Evolutionary conservation across 352 stramenopile species (phyloP).

Genomic region (Phytophthora megakarya): DNA sequence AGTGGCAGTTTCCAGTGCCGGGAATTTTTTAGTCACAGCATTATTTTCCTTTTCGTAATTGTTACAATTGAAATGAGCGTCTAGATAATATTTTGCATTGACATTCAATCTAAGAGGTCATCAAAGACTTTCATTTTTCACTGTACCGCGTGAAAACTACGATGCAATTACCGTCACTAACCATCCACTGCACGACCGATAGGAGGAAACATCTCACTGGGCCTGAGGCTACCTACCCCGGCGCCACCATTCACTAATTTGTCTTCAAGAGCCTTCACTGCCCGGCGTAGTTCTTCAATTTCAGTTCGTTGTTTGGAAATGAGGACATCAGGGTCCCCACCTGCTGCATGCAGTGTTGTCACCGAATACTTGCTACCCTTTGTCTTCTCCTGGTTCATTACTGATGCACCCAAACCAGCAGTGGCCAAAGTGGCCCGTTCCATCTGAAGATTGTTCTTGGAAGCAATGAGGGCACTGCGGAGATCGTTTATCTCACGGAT

Average conservation of each 20-base stretch:
- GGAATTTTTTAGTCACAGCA: too few species aligned
- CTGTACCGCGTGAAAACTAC: too few species aligned
- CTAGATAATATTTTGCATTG: too few species aligned
- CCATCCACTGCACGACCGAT: slow-evolving; percentile 43
- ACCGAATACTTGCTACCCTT: slow-evolving; percentile 25
- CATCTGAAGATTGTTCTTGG: slow-evolving; percentile 85
- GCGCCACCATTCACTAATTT: slow-evolving; percentile 41
- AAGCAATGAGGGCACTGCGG: slow-evolving; percentile 65
- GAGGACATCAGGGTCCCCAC: slow-evolving; percentile 56
- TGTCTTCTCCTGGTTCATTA: slow-evolving; percentile 32
- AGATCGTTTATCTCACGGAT: slow-evolving; percentile 95
- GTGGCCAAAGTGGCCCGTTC: slow-evolving; percentile 55
- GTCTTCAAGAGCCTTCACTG: slow-evolving; percentile 77
- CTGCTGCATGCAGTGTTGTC: slow-evolving; percentile 26
- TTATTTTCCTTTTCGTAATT: too few species aligned
- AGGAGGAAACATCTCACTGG: slow-evolving; percentile 37
- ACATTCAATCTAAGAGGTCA: too few species aligned
- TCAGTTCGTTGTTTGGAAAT: slow-evolving; percentile 62
- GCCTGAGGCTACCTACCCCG: slow-evolving; percentile 5
- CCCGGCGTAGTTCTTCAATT: slow-evolving; percentile 80
- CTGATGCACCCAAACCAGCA: slow-evolving; percentile 22
- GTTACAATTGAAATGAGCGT: too few species aligned
- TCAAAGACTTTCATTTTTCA: too few species aligned
- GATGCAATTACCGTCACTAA: too few species aligned
- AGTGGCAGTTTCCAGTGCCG: too few species aligned